Percentiles rank a stretch among this genome's conserved stretches.
Conservation (phyloP, 768 basidiomycete genomes). For the Macrolepiota fuliginosa region DNA sequence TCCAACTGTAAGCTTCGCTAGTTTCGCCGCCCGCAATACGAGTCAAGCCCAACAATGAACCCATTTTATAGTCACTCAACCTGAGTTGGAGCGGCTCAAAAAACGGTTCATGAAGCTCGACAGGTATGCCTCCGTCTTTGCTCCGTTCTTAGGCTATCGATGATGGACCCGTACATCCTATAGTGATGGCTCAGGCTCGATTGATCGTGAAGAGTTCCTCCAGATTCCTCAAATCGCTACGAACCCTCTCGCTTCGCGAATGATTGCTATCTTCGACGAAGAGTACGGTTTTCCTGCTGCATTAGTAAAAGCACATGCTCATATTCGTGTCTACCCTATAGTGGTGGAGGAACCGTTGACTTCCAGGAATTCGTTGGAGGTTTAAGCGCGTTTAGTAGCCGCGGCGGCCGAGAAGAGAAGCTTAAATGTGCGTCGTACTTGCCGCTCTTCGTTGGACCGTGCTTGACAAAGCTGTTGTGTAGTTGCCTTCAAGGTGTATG, state of each 20-base stretch:
- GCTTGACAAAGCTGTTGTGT: slow-evolving; percentile 6
- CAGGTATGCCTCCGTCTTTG: slow-evolving; percentile 42
- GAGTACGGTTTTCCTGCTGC: slow-evolving; percentile 64
- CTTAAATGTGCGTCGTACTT: slow-evolving; percentile 73
- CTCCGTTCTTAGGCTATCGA: not conserved
- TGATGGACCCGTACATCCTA: not conserved
- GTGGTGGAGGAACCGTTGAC: slow-evolving; percentile 97
- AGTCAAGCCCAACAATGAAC: slow-evolving; percentile 16
- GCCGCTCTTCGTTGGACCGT: not conserved
- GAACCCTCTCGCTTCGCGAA: slow-evolving; percentile 92
- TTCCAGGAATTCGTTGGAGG: slow-evolving; percentile 99
- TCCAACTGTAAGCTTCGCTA: slow-evolving; percentile 87
- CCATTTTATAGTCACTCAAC: slow-evolving; percentile 73
- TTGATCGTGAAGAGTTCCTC: slow-evolving; percentile 97
- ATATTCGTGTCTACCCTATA: slow-evolving; percentile 28
- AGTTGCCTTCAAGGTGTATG: slow-evolving; percentile 99
- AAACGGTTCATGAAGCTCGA: slow-evolving; percentile 99
- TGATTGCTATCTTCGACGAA: slow-evolving; percentile 99
- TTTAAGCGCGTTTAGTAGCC: slow-evolving; percentile 94
- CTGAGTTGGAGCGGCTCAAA: slow-evolving; percentile 93
- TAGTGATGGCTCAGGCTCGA: slow-evolving; percentile 95
- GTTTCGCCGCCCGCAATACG: not conserved
- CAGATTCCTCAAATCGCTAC: slow-evolving; percentile 99
- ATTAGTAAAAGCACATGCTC: not conserved
- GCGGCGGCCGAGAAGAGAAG: slow-evolving; percentile 97